Conservation (phyloP, 208 protist species). For the Trichomonas tenax region DNA sequence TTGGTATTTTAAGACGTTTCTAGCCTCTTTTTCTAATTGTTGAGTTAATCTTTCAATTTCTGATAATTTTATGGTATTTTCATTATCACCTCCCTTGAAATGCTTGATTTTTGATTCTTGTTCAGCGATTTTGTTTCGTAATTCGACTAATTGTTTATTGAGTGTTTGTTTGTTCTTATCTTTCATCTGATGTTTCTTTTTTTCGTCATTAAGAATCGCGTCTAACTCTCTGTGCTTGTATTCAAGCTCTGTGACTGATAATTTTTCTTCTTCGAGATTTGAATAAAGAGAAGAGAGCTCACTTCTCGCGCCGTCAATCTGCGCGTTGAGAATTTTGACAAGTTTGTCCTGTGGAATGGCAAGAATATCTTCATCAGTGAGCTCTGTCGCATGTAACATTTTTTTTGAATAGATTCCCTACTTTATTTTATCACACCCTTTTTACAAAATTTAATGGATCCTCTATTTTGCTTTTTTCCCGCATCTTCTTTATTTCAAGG, state of each 20-base stretch:
- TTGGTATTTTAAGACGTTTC: not conserved
- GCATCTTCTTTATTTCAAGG: too few relatives aligned
- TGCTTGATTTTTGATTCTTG: not conserved
- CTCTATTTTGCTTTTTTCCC: too few relatives aligned
- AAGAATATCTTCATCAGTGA: not conserved
- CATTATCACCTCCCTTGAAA: not conserved
- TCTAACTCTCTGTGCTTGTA: not conserved
- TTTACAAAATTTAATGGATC: too few relatives aligned
- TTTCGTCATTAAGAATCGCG: not conserved
- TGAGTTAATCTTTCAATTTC: not conserved
- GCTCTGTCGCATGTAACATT: not conserved
- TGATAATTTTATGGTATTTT: not conserved
- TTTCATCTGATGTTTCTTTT: not conserved
- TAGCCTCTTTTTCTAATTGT: not conserved
- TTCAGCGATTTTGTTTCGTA: not conserved
- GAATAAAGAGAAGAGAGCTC: not conserved
- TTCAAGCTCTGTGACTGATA: not conserved
- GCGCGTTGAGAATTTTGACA: not conserved
- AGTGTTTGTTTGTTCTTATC: not conserved
- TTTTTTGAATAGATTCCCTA: not conserved
- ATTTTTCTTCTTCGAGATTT: slow-evolving; percentile 4
- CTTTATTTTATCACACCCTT: too few relatives aligned
- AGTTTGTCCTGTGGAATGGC: not conserved
- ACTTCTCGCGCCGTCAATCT: not conserved
- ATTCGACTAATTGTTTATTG: not conserved